Evolutionary conservation across 257 asterid species (phyloP).

Genomic region (Linaria vulgaris): DNA sequence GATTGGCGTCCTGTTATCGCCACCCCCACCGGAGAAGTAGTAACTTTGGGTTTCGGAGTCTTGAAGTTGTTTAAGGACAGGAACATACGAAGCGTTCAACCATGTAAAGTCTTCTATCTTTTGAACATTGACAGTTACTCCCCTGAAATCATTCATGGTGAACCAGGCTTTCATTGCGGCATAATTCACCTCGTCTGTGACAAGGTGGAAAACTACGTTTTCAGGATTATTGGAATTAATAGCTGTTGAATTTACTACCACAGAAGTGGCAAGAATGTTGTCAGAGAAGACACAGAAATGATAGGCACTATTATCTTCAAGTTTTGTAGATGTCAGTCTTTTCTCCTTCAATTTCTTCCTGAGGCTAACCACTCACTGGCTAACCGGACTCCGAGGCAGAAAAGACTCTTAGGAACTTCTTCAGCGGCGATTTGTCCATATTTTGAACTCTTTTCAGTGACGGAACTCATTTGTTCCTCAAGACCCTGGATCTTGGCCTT

Average conservation of each 20-base stretch:
- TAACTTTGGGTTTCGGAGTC: conserved; percentile 63
- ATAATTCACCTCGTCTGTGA: conserved; percentile 59
- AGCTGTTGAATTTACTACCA: conserved; percentile 61
- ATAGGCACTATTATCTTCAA: conserved; percentile 45
- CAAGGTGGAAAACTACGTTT: conserved; percentile 54
- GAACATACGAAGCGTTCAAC: conserved; percentile 63
- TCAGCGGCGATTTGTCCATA: conserved; percentile 70
- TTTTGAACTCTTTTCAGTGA: conserved; percentile 48
- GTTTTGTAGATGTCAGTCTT: conserved; percentile 36
- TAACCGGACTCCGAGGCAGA: conserved; percentile 57
- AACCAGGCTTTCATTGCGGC: conserved; percentile 79
- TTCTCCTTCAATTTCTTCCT: conserved; percentile 41
- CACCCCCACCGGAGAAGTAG: conserved; percentile 57
- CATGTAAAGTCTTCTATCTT: conserved; percentile 60
- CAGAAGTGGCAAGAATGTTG: conserved; percentile 66
- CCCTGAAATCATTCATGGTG: conserved; percentile 44
- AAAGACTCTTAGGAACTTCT: conserved; percentile 64
- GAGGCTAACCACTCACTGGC: conserved; percentile 57
- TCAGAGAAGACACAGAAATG: conserved; percentile 71
- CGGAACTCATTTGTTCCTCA: conserved; percentile 50
- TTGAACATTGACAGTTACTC: conserved; percentile 53
- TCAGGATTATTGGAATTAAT: conserved; percentile 43
- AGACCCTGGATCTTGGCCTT: conserved; percentile 61
- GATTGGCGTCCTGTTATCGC: conserved; percentile 56
- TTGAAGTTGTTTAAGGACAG: conserved; percentile 69